Conservation (phyloP, 805 yeast species). For the Pichia paraexigua region DNA sequence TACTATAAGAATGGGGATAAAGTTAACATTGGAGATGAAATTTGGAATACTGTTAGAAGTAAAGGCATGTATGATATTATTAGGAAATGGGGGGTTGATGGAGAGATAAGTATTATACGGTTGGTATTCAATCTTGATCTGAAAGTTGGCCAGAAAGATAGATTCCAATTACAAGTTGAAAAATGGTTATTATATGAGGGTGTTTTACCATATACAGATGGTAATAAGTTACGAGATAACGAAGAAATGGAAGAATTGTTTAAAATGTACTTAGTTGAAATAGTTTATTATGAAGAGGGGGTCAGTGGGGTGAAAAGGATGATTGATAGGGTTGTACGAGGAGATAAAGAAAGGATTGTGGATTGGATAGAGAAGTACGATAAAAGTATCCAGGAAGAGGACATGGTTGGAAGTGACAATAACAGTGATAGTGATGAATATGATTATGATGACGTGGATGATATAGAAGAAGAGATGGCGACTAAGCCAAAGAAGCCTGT, state of each 20-base stretch:
- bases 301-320: background rate
- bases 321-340: background rate
- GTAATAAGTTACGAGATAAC: background rate
- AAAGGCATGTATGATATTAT: background rate
- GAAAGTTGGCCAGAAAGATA: background rate
- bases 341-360: background rate
- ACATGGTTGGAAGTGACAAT: background rate
- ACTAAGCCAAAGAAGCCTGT: background rate
- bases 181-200: background rate
- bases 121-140: background rate
- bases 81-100: background rate
- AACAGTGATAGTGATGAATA: background rate
- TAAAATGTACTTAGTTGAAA: background rate
- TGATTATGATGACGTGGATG: background rate
- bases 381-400: background rate
- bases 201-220: background rate
- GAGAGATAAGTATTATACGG: background rate
- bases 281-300: background rate
- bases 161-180: background rate
- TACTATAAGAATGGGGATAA: background rate
- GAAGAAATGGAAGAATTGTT: background rate
- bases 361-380: background rate
- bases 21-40: background rate
- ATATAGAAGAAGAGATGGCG: background rate
- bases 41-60: background rate